Conservation (phyloP, 352 stramenopile species). For the Hyaloperonospora brassicae region DNA sequence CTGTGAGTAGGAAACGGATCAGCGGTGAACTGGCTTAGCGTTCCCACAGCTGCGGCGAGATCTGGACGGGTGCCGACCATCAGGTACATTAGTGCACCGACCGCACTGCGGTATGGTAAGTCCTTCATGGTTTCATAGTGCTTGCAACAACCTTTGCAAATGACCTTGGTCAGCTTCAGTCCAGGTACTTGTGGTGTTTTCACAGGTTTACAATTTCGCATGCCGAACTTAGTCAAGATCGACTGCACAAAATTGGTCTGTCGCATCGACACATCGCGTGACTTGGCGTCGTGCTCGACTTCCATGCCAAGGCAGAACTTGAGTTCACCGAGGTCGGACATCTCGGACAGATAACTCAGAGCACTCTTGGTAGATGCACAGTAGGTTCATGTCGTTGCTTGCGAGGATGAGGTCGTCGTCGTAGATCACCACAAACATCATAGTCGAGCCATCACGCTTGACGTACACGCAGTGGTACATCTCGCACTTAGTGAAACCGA, state of each 20-base stretch:
- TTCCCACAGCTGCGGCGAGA: background rate
- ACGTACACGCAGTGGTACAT: too few relatives aligned
- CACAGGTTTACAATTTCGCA: background rate
- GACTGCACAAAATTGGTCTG: background rate
- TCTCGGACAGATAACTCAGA: too few relatives aligned
- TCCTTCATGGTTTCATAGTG: conserved; percentile 2
- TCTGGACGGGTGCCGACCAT: conserved; percentile 4
- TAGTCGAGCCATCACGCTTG: background rate
- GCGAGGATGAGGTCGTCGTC: too few relatives aligned
- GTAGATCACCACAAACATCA: background rate
- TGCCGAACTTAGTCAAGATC: background rate
- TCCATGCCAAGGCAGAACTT: background rate
- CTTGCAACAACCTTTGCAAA: background rate
- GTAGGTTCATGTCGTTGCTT: too few relatives aligned
- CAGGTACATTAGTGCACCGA: background rate
- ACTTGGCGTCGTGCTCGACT: background rate
- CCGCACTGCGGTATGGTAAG: background rate
- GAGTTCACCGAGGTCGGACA: background rate
- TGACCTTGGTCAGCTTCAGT: conserved; percentile 1
- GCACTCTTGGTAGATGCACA: too few relatives aligned
- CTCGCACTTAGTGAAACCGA: too few relatives aligned
- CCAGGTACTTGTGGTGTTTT: background rate
- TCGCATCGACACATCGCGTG: background rate
- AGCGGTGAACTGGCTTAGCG: conserved; percentile 2
- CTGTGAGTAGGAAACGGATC: conserved; percentile 1